phyloP scores from a whole-genome alignment of 768 basidiomycete genomes.

The Cytidiella melzeri region DNA sequence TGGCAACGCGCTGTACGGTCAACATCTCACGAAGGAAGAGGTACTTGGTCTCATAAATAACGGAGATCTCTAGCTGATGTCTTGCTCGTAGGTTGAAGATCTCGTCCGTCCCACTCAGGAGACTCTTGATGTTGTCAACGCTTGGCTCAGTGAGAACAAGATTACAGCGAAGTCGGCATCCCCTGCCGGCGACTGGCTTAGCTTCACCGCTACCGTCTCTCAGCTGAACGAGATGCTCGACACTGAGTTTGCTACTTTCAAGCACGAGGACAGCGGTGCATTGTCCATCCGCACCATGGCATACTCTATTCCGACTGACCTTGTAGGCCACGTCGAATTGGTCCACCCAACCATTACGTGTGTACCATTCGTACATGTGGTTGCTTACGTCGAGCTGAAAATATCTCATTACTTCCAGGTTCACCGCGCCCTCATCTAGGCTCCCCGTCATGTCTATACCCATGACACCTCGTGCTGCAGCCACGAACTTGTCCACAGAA shows the following conservation, averaged over 20 bases:
- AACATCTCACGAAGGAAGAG: slow-evolving; percentile 33
- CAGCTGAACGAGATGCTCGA: slow-evolving; percentile 31
- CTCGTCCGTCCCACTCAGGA: slow-evolving; percentile 24
- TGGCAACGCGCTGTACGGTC: slow-evolving; percentile 28
- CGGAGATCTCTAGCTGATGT: too few relatives aligned
- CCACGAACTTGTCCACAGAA: slow-evolving; percentile 19
- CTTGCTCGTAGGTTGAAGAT: slow-evolving; percentile 18
- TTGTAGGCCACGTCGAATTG: slow-evolving; percentile 25
- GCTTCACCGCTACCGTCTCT: slow-evolving; percentile 25
- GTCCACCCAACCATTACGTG: slow-evolving; percentile 28
- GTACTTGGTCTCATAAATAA: too few relatives aligned
- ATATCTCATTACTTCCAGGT: too few relatives aligned
- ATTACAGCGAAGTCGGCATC: slow-evolving; percentile 20
- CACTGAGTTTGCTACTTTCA: slow-evolving; percentile 31
- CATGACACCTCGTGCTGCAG: neutral
- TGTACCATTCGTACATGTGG: slow-evolving; percentile 1
- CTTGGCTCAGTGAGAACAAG: slow-evolving; percentile 23
- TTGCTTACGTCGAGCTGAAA: neutral
- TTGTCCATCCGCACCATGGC: slow-evolving; percentile 29
- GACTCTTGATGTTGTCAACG: slow-evolving; percentile 20
- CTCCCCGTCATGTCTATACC: slow-evolving; percentile 22
- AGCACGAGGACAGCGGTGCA: slow-evolving; percentile 24
- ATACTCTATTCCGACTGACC: slow-evolving; percentile 30
- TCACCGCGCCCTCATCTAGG: slow-evolving; percentile 15
- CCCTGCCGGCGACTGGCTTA: slow-evolving; percentile 31